phyloP scores from a whole-genome alignment of 352 stramenopile species.

The Pythium phragmiticola region DNA sequence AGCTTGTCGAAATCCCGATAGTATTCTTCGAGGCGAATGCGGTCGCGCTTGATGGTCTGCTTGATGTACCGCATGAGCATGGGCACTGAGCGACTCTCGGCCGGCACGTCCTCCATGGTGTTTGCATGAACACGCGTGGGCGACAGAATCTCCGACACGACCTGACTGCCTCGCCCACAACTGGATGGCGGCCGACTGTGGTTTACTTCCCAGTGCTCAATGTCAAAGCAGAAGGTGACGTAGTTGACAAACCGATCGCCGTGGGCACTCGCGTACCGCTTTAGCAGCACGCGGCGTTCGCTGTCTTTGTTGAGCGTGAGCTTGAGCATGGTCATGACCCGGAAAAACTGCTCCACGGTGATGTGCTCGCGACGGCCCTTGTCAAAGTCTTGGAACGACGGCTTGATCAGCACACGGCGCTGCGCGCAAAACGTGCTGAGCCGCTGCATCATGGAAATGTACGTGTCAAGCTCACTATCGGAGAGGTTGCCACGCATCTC shows the following conservation, averaged over 20 bases:
- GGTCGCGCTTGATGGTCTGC: constrained; percentile 75
- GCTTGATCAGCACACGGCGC: constrained; percentile 71
- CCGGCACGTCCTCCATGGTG: constrained; percentile 39
- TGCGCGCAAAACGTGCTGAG: constrained; percentile 58
- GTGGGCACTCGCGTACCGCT: constrained; percentile 67
- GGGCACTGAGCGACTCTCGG: constrained; percentile 44
- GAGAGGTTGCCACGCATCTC: constrained; percentile 56
- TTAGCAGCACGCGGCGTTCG: constrained; percentile 59
- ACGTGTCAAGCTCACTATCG: constrained; percentile 42
- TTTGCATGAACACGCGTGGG: constrained; percentile 40
- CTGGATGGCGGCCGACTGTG: constrained; percentile 48
- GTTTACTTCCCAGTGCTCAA: constrained; percentile 55
- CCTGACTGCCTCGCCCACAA: constrained; percentile 20
- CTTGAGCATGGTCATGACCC: constrained; percentile 79
- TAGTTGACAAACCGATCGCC: constrained; percentile 83
- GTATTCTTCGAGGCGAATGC: constrained; percentile 79
- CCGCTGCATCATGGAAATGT: constrained; percentile 58
- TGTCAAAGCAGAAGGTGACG: constrained; percentile 79
- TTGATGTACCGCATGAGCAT: constrained; percentile 84
- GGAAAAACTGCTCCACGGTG: constrained; percentile 80
- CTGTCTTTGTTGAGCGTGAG: constrained; percentile 47
- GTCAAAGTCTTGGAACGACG: constrained; percentile 83
- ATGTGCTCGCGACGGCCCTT: constrained; percentile 72
- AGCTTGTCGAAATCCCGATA: constrained; percentile 86
- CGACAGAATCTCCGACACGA: constrained; percentile 62